Conservation (phyloP, 208 protist species). For the Naegleria fowleri region DNA sequence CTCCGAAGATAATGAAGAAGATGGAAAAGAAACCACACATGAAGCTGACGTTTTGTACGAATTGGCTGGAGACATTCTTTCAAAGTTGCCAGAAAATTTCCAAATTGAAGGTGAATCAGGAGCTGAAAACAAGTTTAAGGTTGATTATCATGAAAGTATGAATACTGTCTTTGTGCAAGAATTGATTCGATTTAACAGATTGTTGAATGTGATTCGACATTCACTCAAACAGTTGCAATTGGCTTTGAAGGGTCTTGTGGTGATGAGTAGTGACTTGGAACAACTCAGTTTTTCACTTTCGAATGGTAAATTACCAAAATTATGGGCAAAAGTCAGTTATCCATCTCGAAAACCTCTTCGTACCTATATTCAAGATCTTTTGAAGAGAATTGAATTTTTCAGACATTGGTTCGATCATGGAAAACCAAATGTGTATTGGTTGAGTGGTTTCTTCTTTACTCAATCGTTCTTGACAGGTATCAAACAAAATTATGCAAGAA, state of each 20-base stretch:
- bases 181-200: slow-evolving; percentile 70
- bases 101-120: slow-evolving; percentile 71
- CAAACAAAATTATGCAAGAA: slow-evolving; percentile 91
- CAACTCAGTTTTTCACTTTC: slow-evolving; percentile 47
- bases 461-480: slow-evolving; percentile 91
- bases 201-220: slow-evolving; percentile 74
- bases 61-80: slow-evolving; percentile 71
- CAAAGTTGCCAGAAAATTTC: slow-evolving; percentile 71
- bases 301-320: slow-evolving; percentile 77
- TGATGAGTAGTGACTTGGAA: slow-evolving; percentile 94
- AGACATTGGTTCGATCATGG: slow-evolving; percentile 74
- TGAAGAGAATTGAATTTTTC: slow-evolving; percentile 82
- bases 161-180: slow-evolving; percentile 86
- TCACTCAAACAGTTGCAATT: slow-evolving; percentile 88
- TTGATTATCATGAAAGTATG: slow-evolving; percentile 85
- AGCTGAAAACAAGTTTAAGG: slow-evolving; percentile 63
- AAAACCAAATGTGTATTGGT: slow-evolving; percentile 78
- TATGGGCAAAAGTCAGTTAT: slow-evolving; percentile 81
- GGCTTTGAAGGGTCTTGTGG: slow-evolving; percentile 86
- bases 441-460: slow-evolving; percentile 95
- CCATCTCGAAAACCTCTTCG: slow-evolving; percentile 91
- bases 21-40: slow-evolving; percentile 5
- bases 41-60: slow-evolving; percentile 56
- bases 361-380: slow-evolving; percentile 87
- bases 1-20: slow-evolving; percentile 15